Evolutionary conservation across 2,329 filamentous ascomycete genomes (phyloP).

Genomic region (Trichoderma gracile): DNA sequence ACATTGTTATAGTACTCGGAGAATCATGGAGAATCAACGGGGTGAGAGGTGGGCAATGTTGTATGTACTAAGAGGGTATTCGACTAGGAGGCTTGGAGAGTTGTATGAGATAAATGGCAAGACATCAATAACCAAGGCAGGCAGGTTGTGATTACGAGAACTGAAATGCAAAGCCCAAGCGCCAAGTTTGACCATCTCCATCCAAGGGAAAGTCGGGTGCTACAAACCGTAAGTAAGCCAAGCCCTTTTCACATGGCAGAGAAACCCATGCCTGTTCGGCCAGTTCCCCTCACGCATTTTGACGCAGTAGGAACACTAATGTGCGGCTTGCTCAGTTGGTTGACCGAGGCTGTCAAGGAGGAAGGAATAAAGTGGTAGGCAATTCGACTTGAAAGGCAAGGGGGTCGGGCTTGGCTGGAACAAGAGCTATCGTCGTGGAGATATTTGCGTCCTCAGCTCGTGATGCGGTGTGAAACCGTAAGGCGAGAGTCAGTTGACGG

Average conservation of each 20-base stretch:
- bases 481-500: slow-evolving; percentile 6
- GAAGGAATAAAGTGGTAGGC: not conserved
- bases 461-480: not conserved
- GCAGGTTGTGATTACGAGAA: not conserved
- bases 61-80: not conserved
- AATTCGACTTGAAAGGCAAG: not conserved
- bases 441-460: not conserved
- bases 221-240: not conserved
- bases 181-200: not conserved
- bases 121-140: not conserved
- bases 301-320: not conserved
- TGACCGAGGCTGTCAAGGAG: not conserved
- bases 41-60: not conserved
- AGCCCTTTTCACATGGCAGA: slow-evolving; percentile 18
- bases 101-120: not conserved
- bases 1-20: not conserved
- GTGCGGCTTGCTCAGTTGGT: slow-evolving; percentile 1
- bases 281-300: not conserved
- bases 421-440: not conserved
- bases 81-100: too few species aligned
- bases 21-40: not conserved
- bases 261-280: not conserved
- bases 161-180: not conserved
- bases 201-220: not conserved
- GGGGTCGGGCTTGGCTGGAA: not conserved